Conservation (phyloP, 2,329 filamentous ascomycete genomes). For the Diaporthe sp. region DNA sequence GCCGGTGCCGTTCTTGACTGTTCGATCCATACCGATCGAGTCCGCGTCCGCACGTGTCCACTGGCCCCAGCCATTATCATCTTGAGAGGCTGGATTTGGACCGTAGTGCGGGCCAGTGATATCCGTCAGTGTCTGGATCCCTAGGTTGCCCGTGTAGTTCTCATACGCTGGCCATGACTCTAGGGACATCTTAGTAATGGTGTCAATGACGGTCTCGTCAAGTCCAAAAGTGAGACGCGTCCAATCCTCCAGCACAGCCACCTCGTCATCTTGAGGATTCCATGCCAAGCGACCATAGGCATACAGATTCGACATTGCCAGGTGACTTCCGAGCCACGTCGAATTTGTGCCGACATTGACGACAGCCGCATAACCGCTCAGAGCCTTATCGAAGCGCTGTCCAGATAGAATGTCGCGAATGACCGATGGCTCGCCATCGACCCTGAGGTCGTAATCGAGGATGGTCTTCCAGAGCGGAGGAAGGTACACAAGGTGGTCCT, state of each 20-base stretch:
- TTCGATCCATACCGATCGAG: slow-evolving; percentile 79
- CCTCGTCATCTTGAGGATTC: slow-evolving; percentile 66
- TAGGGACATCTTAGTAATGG: slow-evolving; percentile 75
- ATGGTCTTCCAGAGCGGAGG: slow-evolving; percentile 78
- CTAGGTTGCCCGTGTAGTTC: slow-evolving; percentile 79
- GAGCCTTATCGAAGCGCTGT: slow-evolving; percentile 67
- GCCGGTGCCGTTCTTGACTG: slow-evolving; percentile 76
- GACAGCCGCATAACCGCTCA: slow-evolving; percentile 76
- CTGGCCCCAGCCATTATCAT: slow-evolving; percentile 78
- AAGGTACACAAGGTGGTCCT: slow-evolving; percentile 77
- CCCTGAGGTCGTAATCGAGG: slow-evolving; percentile 76
- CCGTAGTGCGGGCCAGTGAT: slow-evolving; percentile 78
- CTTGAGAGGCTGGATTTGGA: slow-evolving; percentile 76
- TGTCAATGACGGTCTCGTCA: slow-evolving; percentile 67
- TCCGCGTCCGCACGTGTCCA: slow-evolving; percentile 76
- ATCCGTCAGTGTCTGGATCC: slow-evolving; percentile 78
- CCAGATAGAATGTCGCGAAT: slow-evolving; percentile 74
- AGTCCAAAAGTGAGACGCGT: slow-evolving; percentile 75
- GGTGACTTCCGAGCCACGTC: slow-evolving; percentile 78
- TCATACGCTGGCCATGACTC: slow-evolving; percentile 80
- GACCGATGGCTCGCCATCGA: slow-evolving; percentile 68
- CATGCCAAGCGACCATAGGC: slow-evolving; percentile 78
- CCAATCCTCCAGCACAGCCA: slow-evolving; percentile 73
- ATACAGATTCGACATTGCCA: slow-evolving; percentile 80
- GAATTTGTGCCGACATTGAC: slow-evolving; percentile 76